Percentiles rank a stretch among this genome's conserved stretches.
Conservation (phyloP, 805 yeast genomes). For the Yarrowia yakushimensis region DNA sequence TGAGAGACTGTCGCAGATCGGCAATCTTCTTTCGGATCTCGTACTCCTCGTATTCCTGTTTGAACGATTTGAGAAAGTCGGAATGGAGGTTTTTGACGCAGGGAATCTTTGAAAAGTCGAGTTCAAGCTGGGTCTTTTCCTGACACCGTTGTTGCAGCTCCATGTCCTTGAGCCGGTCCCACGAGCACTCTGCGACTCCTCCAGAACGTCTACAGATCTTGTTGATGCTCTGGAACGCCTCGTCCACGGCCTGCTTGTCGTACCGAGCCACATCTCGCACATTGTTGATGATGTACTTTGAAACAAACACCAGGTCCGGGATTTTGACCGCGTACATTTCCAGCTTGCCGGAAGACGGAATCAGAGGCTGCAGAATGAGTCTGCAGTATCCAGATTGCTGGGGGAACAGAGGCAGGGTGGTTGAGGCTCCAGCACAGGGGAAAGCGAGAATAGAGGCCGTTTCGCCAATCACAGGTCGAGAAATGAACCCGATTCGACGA, state of each 20-base stretch:
- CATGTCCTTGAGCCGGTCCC: constrained; percentile 35
- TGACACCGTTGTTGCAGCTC: constrained; percentile 40
- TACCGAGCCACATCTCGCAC: constrained; percentile 12
- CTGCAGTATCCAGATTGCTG: neutral
- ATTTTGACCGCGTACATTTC: neutral
- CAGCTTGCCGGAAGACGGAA: constrained; percentile 1
- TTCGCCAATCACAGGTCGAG: constrained; percentile 7
- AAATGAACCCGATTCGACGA: constrained; percentile 4
- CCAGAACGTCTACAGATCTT: neutral
- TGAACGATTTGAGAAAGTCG: constrained; percentile 39
- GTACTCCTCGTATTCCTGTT: constrained; percentile 47
- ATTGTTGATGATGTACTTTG: constrained; percentile 15
- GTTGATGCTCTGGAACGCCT: constrained; percentile 13
- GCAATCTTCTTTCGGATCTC: constrained; percentile 51
- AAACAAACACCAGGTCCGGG: neutral
- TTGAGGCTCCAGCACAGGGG: constrained; percentile 1
- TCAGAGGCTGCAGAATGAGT: constrained; percentile 1
- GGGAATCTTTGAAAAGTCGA: neutral
- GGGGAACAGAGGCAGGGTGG: constrained; percentile 2
- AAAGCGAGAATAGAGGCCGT: neutral
- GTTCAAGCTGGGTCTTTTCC: constrained; percentile 22
- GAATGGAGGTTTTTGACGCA: constrained; percentile 39
- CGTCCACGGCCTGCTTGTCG: constrained; percentile 6
- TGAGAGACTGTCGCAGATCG: constrained; percentile 56
- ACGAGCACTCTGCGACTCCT: neutral